Evolutionary conservation across 257 asterid species (phyloP).

Genomic region (Dorcoceras hygrometricum): DNA sequence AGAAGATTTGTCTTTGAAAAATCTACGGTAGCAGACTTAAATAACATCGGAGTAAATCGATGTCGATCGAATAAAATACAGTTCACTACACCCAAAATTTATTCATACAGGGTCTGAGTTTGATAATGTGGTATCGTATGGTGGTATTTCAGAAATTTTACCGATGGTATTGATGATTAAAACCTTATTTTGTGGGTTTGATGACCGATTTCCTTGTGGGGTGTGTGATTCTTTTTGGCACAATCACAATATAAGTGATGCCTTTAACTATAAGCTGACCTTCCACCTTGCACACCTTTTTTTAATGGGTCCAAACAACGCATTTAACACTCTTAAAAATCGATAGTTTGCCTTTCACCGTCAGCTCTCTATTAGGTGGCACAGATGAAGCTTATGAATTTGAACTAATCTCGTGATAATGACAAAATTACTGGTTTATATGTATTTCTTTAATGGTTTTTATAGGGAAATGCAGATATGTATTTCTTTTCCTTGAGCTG

Average conservation of each 20-base stretch:
- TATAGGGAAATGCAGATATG: too few relatives aligned
- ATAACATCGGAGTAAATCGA: neutral
- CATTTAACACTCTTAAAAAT: neutral
- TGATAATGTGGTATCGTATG: too few relatives aligned
- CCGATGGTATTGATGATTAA: neutral
- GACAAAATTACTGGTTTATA: neutral
- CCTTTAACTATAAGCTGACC: conserved; percentile 30
- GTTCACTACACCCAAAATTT: too few relatives aligned
- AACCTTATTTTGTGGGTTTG: neutral
- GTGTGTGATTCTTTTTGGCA: conserved; percentile 25
- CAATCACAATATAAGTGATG: conserved; percentile 25
- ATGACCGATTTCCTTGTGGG: too few relatives aligned
- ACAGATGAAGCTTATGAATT: neutral
- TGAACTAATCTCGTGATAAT: neutral
- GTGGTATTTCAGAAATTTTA: too few relatives aligned
- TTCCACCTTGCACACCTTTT: conserved; percentile 32
- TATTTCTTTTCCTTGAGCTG: too few relatives aligned
- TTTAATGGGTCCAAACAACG: conserved; percentile 4
- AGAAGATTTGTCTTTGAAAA: too few relatives aligned
- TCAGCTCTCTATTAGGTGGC: neutral
- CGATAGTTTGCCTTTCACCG: neutral
- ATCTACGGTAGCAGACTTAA: too few relatives aligned
- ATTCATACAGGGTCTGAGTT: too few relatives aligned
- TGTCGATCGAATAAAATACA: too few relatives aligned
- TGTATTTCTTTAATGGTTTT: neutral